These are phyloP conservation scores for Fusarium miscanthi DNA, from an alignment of 2,329 filamentous ascomycete genomes.

Conservation along the genomic window DNA sequence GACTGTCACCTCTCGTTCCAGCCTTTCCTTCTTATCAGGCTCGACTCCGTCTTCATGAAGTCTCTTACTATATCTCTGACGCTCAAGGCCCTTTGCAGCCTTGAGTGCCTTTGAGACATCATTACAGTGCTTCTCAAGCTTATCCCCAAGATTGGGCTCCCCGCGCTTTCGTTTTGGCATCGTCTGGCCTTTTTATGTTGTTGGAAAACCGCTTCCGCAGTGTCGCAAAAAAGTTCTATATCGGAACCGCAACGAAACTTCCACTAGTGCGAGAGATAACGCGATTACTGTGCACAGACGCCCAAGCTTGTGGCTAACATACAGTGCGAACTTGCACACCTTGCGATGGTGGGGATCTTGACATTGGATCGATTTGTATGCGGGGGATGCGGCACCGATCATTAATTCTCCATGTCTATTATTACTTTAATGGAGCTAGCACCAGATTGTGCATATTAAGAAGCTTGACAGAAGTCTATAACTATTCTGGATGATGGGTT, in stretches of 20 bases:
- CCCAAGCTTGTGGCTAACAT: fast-evolving
- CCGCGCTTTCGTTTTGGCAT: constrained; percentile 71
- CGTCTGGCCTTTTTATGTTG: constrained; percentile 29
- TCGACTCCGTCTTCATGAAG: constrained; percentile 59
- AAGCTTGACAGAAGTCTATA: not conserved
- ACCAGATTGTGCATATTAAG: not conserved
- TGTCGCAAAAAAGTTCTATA: constrained; percentile 37
- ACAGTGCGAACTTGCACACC: constrained; percentile 31
- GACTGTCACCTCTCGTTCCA: constrained; percentile 70
- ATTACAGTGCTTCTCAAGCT: constrained; percentile 66
- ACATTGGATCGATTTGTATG: not conserved
- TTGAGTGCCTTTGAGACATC: constrained; percentile 76
- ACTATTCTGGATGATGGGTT: not conserved
- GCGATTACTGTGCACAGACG: not conserved
- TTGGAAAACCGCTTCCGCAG: constrained; percentile 19
- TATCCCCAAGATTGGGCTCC: constrained; percentile 59
- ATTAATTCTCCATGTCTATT: not conserved
- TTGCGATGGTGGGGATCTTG: constrained; percentile 25
- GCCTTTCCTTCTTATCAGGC: constrained; percentile 64
- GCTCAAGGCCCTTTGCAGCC: constrained; percentile 78
- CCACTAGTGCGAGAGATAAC: constrained; percentile 61
- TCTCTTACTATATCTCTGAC: constrained; percentile 77
- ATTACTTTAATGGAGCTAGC: not conserved
- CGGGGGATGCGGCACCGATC: constrained; percentile 25
- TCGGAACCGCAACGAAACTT: constrained; percentile 53